A percentile compares a stretch with the other conserved stretches of the same genome.
Evolutionary conservation across 2,329 filamentous ascomycete genomes (phyloP).

Genomic region (Torrubiella hemipterigena): DNA sequence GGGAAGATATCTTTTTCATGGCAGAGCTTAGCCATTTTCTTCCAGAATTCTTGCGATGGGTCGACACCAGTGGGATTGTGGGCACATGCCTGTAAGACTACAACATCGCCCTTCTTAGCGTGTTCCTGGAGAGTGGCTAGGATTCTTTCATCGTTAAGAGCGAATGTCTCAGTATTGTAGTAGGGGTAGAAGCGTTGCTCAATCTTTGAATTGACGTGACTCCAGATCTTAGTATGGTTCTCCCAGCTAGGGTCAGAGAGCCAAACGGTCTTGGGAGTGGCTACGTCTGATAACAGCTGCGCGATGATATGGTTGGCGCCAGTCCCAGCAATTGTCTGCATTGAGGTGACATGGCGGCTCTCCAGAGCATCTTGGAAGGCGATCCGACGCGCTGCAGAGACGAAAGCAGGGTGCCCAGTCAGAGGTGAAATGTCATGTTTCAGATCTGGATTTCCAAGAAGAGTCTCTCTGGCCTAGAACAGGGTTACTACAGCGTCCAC

Average conservation of each 20-base stretch:
- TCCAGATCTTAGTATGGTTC: slow-evolving; percentile 31
- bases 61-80: slow-evolving; percentile 27
- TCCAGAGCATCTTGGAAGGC: slow-evolving; percentile 10
- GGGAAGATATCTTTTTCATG: slow-evolving; percentile 16
- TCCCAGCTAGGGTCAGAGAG: slow-evolving; percentile 25
- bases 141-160: slow-evolving; percentile 19
- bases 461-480: slow-evolving; percentile 66
- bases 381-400: slow-evolving; percentile 14
- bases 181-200: slow-evolving; percentile 19
- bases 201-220: slow-evolving; percentile 10
- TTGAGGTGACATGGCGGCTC: slow-evolving; percentile 11
- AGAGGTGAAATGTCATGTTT: slow-evolving; percentile 95
- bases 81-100: slow-evolving; percentile 24
- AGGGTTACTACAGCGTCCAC: too few relatives aligned
- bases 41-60: slow-evolving; percentile 20
- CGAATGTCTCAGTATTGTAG: slow-evolving; percentile 12
- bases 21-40: slow-evolving; percentile 16
- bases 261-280: slow-evolving; percentile 16
- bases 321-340: slow-evolving; percentile 23
- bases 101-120: slow-evolving; percentile 15
- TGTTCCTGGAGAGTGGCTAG: slow-evolving; percentile 11
- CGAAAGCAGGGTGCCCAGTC: slow-evolving; percentile 62
- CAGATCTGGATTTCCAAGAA: slow-evolving; percentile 66
- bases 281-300: slow-evolving; percentile 11
- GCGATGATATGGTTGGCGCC: slow-evolving; percentile 21